These are phyloP conservation scores for Citrus mangshanensis DNA, from an alignment of 345 rosid genomes.

Conservation along the genomic window DNA sequence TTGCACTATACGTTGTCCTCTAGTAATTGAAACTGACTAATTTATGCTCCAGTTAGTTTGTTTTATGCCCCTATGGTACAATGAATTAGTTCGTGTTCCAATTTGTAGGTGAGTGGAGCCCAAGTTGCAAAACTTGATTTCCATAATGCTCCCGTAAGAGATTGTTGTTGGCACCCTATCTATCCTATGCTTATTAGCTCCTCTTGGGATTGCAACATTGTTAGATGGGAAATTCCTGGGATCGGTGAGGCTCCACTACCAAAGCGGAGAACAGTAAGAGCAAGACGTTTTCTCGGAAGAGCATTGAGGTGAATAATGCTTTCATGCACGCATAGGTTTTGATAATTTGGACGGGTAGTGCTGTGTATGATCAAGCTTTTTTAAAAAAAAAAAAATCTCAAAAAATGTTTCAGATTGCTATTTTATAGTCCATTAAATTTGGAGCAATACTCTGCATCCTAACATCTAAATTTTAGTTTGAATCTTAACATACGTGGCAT, in stretches of 20 bases:
- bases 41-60: not conserved
- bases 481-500: too few relatives aligned
- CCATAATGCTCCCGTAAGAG: constrained; percentile 49
- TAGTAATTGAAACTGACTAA: not conserved
- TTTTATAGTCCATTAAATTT: too few relatives aligned
- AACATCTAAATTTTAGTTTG: too few relatives aligned
- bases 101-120: constrained; percentile 46
- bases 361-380: too few relatives aligned
- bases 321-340: not conserved
- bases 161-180: constrained; percentile 68
- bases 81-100: not conserved
- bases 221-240: constrained; percentile 58
- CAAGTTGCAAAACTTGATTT: constrained; percentile 41
- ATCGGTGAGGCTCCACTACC: not conserved
- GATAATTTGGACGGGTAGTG: not conserved
- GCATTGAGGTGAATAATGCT: not conserved
- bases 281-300: not conserved
- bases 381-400: too few relatives aligned
- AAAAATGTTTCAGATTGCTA: not conserved
- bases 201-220: constrained; percentile 55
- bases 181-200: constrained; percentile 55
- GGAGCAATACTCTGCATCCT: too few relatives aligned
- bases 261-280: constrained; percentile 6
- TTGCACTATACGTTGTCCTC: not conserved
- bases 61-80: not conserved